These are phyloP conservation scores for Aechmea fasciata DNA, from an alignment of 176 grass and related monocot species.

Conservation along the genomic window DNA sequence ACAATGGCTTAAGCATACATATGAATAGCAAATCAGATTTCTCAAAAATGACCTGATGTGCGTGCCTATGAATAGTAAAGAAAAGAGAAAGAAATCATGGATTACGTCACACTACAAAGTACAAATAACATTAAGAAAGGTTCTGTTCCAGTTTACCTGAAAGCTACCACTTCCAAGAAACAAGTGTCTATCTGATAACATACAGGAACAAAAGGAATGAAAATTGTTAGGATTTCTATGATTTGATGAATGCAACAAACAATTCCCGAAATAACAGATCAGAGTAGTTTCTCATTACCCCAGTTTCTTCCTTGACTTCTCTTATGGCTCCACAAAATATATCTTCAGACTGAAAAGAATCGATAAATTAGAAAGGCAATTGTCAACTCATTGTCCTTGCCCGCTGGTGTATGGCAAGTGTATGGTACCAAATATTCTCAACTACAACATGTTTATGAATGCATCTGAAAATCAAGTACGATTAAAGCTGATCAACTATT, in stretches of 20 bases:
- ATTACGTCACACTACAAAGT: no score
- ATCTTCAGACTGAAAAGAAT: constrained; percentile 44
- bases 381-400: no score
- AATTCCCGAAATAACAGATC: neutral
- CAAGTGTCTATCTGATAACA: constrained; percentile 48
- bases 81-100: neutral
- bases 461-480: no score
- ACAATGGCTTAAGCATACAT: constrained; percentile 53
- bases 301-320: constrained; percentile 83
- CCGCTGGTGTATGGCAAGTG: no score
- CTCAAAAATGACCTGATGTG: constrained; percentile 48
- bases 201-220: neutral
- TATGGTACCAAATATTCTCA: no score
- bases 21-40: constrained; percentile 66
- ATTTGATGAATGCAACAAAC: neutral
- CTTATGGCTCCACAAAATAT: constrained; percentile 60
- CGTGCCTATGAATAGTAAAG: constrained; percentile 34
- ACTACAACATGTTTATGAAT: no score
- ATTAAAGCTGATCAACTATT: no score
- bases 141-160: constrained; percentile 35
- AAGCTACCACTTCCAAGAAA: constrained; percentile 51
- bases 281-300: constrained; percentile 26
- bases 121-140: neutral
- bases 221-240: constrained; percentile 3
- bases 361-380: neutral